phyloP scores from a whole-genome alignment of 352 stramenopile genomes.

The Hyaloperonospora brassicae region DNA sequence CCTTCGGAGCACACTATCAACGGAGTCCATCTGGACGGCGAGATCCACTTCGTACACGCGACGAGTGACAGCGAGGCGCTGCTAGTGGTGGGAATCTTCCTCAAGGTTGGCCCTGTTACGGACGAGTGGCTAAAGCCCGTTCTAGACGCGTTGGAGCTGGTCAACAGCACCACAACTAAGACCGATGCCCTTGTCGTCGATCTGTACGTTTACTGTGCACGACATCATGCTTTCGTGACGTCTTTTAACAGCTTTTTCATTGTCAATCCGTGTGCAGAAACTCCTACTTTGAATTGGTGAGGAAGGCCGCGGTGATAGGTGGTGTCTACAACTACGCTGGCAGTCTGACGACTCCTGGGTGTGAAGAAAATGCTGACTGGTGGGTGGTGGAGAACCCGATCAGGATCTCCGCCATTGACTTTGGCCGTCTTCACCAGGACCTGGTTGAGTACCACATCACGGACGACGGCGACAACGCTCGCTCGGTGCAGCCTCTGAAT shows the following conservation, averaged over 20 bases:
- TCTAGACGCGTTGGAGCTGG: too few species aligned
- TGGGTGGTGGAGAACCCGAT: constrained; percentile 25
- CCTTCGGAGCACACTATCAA: constrained; percentile 54
- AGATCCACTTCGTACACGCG: constrained; percentile 58
- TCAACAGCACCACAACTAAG: too few species aligned
- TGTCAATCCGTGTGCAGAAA: too few species aligned
- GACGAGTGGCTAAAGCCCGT: too few species aligned
- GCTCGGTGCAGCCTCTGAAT: constrained; percentile 24
- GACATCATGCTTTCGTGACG: too few species aligned
- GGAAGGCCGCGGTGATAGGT: too few species aligned
- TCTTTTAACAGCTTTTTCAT: too few species aligned
- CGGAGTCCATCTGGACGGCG: constrained; percentile 34
- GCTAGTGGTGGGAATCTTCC: background rate
- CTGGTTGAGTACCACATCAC: constrained; percentile 15
- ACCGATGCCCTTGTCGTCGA: too few species aligned
- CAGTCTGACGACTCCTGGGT: constrained; percentile 27
- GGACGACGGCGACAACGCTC: constrained; percentile 24
- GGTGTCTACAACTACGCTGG: constrained; percentile 15
- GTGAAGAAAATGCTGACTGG: constrained; percentile 32
- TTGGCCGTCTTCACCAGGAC: constrained; percentile 8
- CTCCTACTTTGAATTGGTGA: too few species aligned
- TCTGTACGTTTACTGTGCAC: too few species aligned
- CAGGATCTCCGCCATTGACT: constrained; percentile 17
- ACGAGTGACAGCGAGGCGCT: constrained; percentile 28
- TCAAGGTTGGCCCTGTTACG: too few species aligned